Percentiles rank a stretch among this genome's conserved stretches.
phyloP scores from a whole-genome alignment of 2,329 filamentous ascomycete genomes.

The Pseudogymnoascus sp. region DNA sequence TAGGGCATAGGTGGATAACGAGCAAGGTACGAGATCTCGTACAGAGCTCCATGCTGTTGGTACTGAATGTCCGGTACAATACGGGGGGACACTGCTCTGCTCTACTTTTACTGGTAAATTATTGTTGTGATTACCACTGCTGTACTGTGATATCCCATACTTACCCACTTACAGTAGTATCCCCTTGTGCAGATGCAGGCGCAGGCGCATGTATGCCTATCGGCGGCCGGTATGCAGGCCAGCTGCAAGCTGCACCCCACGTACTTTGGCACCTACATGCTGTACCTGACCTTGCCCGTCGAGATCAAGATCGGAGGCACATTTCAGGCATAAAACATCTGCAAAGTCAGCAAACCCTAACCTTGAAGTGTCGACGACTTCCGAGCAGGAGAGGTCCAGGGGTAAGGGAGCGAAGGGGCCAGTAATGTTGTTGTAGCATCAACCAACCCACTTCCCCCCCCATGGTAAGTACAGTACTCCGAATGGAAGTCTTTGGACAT shows the following conservation, averaged over 20 bases:
- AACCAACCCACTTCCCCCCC: background rate
- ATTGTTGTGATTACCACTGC: no score
- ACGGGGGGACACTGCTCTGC: background rate
- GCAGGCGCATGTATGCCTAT: background rate
- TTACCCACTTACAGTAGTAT: background rate
- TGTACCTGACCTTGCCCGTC: background rate
- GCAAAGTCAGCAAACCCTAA: background rate
- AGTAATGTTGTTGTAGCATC: background rate
- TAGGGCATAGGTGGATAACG: background rate
- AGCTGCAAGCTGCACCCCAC: background rate
- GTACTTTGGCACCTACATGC: background rate
- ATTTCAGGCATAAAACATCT: background rate
- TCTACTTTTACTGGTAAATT: background rate
- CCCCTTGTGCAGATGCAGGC: background rate
- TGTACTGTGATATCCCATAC: background rate
- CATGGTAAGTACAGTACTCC: slow-evolving; percentile 1
- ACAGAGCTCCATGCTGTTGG: background rate
- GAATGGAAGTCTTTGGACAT: background rate
- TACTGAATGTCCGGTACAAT: background rate
- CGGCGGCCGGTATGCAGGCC: background rate
- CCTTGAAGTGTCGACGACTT: background rate
- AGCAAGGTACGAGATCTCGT: background rate
- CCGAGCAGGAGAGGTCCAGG: background rate
- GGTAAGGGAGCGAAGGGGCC: background rate
- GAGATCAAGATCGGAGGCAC: background rate